Evolutionary conservation across 768 basidiomycete species (phyloP), one percentile per base, ranked within the genome.

Genomic region (Stropharia rugosoannulata): DNA sequence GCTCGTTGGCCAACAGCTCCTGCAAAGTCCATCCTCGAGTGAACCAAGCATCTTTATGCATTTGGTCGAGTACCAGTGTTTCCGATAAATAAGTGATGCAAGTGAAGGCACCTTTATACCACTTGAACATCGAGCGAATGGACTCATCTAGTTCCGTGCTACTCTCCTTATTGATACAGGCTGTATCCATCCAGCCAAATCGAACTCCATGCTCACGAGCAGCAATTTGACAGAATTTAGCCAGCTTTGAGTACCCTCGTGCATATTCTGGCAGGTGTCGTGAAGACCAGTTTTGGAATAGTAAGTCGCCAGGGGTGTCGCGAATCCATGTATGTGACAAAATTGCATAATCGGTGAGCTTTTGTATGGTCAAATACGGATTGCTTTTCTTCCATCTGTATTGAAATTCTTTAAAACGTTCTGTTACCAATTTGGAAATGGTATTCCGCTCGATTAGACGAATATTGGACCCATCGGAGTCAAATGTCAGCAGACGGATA

Each of bases 81-180:
- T 42, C 49, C 0, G 35, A 49, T 32, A 56, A 43, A 32, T 56
- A 50, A 5, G 49, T 45, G 35, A 56, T 46, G 42, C 55, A 56
- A 10, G 27, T 9, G 10, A 36, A 3, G 10, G 55, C 32, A 19
- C 27, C 7, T 5, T 5, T 8, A 32, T 51, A 56, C 55, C 55
- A 56, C 5, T 38, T 37, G 27, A 40, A 56, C 55, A 56, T 56
- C 0, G 55, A 56, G 13, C 55, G 55, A n/a, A 56, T 56, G 3
- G 55, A 50, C 27, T 56, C 55, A 2, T 56, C 55, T 1, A 56
- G 49, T 22, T 56, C 49, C 7, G 55, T 15, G 32, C 55, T 56
- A 13, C 49, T 56, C 16, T 16, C 27, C 16, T 51, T 56, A 16
- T 56, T 41, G 15, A 56, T 56, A 32, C 55, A 56, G 16, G 43